Conservation (phyloP, 208 protist species). For the Crithidia mellificae region DNA sequence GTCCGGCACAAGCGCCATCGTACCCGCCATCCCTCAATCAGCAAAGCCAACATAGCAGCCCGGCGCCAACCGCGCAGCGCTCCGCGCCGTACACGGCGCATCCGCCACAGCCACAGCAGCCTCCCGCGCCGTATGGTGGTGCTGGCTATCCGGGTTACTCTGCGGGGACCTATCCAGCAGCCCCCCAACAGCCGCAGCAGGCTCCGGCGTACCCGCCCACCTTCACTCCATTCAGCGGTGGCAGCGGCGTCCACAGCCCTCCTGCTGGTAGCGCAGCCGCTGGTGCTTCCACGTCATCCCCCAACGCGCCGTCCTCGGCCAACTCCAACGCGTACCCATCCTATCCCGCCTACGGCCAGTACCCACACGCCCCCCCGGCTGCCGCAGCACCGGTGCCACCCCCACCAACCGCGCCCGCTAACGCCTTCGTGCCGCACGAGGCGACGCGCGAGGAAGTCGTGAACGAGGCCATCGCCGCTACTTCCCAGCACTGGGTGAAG, state of each 20-base stretch:
- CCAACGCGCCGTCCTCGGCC: not conserved
- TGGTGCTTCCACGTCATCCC: not conserved
- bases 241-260: not conserved
- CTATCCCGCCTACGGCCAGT: constrained; percentile 11
- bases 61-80: not conserved
- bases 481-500: constrained; percentile 51
- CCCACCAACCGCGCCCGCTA: not conserved
- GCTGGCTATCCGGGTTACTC: not conserved
- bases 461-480: constrained; percentile 42
- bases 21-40: constrained; percentile 6
- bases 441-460: constrained; percentile 48
- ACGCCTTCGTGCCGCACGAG: constrained; percentile 23
- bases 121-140: not conserved
- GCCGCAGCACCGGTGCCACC: not conserved
- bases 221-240: constrained; percentile 9
- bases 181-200: constrained; percentile 1
- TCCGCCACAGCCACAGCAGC: not conserved
- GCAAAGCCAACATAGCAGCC: not conserved
- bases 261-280: not conserved
- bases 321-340: not conserved
- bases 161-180: not conserved
- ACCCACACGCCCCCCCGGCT: not conserved
- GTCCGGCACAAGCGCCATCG: not conserved
- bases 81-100: not conserved
- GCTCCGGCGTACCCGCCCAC: constrained; percentile 11